A percentile compares a stretch with the other conserved stretches of the same genome.
Conservation (phyloP, 2,329 filamentous ascomycete species). For the Pyricularia sp. region DNA sequence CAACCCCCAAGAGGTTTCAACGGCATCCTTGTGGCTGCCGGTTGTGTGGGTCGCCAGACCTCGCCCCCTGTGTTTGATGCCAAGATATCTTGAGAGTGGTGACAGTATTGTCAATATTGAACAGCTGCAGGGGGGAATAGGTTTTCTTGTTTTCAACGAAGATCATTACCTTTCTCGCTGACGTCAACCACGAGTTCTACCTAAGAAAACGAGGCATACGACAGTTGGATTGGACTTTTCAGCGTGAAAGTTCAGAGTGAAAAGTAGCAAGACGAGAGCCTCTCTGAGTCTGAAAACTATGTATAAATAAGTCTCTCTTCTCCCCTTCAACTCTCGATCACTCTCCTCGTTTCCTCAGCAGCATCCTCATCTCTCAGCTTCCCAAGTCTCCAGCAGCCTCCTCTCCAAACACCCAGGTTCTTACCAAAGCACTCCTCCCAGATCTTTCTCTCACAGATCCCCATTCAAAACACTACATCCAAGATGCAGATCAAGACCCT, state of each 20-base stretch:
- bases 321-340: neutral
- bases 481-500: slow-evolving; percentile 3
- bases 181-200: neutral
- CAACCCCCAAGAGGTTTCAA: too few species aligned
- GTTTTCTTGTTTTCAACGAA: neutral
- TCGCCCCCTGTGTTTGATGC: neutral
- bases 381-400: neutral
- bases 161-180: neutral
- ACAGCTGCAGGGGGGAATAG: neutral
- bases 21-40: too few species aligned
- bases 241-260: too few species aligned
- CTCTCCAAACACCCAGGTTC: neutral
- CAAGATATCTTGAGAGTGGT: neutral
- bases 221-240: neutral
- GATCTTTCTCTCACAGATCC: neutral
- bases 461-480: neutral
- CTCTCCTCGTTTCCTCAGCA: neutral
- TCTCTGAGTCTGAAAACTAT: neutral
- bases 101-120: neutral
- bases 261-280: neutral
- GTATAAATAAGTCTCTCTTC: neutral
- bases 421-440: neutral
- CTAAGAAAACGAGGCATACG: neutral
- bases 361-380: slow-evolving; percentile 1
- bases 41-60: neutral